A percentile compares a stretch with the other conserved stretches of the same genome.
These are phyloP conservation scores for Myxozyma geophila DNA, from an alignment of 805 yeast species.

Conservation along the genomic window DNA sequence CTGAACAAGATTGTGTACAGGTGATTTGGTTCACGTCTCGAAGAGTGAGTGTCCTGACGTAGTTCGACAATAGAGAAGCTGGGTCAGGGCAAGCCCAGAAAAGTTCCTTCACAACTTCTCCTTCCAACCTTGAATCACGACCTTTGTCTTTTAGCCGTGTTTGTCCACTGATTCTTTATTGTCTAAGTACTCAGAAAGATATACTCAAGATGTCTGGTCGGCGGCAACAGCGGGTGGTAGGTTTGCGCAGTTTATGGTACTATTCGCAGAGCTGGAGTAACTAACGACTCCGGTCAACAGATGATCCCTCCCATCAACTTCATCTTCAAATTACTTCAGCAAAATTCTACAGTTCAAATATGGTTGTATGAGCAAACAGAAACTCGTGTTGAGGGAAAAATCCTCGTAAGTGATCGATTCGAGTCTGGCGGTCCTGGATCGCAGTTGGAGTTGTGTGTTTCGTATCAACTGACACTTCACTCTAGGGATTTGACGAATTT, in stretches of 20 bases:
- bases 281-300: conserved; percentile 38
- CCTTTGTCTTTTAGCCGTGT: no score
- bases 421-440: background rate
- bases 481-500: conserved; percentile 89
- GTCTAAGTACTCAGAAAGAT: background rate
- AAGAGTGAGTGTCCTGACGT: background rate
- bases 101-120: background rate
- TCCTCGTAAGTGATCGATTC: conserved; percentile 49
- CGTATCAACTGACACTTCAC: background rate
- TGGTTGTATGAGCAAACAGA: conserved; percentile 90
- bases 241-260: conserved; percentile 1
- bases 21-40: background rate
- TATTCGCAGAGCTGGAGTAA: no score
- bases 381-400: conserved; percentile 76
- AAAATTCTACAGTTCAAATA: conserved; percentile 74
- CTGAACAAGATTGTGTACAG: background rate
- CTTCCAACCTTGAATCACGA: background rate
- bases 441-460: background rate
- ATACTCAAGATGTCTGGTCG: conserved; percentile 48
- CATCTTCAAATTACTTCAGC: conserved; percentile 83
- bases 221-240: conserved; percentile 53
- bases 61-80: background rate
- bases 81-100: conserved; percentile 4
- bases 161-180: background rate
- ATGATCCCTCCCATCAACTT: conserved; percentile 91